These are phyloP conservation scores for Scorias spongiosa DNA, from an alignment of 2,329 filamentous ascomycete genomes.

Conservation along the genomic window DNA sequence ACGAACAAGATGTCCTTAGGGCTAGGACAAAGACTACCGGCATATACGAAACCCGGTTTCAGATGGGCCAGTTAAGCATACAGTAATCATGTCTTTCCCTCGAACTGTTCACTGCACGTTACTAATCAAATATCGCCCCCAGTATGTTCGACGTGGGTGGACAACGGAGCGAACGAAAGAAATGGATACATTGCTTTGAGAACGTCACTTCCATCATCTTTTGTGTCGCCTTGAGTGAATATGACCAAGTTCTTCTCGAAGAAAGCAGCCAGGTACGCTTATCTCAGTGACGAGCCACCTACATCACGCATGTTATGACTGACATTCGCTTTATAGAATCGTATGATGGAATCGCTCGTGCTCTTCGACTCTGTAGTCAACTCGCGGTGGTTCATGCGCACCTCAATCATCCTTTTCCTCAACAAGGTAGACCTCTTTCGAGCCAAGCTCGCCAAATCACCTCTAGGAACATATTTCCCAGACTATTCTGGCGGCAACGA, in stretches of 20 bases:
- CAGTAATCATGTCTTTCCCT: conserved; percentile 49
- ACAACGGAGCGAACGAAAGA: conserved; percentile 93
- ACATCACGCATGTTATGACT: not conserved
- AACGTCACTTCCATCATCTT: conserved; percentile 99
- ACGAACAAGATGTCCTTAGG: conserved; percentile 86
- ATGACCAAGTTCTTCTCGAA: conserved; percentile 91
- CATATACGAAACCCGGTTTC: conserved; percentile 97
- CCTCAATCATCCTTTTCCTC: conserved; percentile 94
- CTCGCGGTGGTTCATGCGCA: conserved; percentile 97
- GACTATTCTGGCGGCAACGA: conserved; percentile 97
- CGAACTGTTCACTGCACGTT: conserved; percentile 9
- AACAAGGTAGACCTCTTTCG: conserved; percentile 99
- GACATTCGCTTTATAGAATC: conserved; percentile 47
- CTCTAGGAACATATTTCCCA: conserved; percentile 87
- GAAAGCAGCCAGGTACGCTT: conserved; percentile 80
- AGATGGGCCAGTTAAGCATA: conserved; percentile 97
- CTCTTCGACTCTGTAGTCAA: conserved; percentile 98
- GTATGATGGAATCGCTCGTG: conserved; percentile 97
- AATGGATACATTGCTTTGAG: conserved; percentile 99
- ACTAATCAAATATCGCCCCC: conserved; percentile 1
- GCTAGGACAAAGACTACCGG: conserved; percentile 96
- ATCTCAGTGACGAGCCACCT: not conserved
- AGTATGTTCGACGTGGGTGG: conserved; percentile 99
- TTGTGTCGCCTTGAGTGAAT: conserved; percentile 94
- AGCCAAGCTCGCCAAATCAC: conserved; percentile 78